Evolutionary conservation across 345 rosid genomes (phyloP).

Genomic region (Isatis tinctoria): DNA sequence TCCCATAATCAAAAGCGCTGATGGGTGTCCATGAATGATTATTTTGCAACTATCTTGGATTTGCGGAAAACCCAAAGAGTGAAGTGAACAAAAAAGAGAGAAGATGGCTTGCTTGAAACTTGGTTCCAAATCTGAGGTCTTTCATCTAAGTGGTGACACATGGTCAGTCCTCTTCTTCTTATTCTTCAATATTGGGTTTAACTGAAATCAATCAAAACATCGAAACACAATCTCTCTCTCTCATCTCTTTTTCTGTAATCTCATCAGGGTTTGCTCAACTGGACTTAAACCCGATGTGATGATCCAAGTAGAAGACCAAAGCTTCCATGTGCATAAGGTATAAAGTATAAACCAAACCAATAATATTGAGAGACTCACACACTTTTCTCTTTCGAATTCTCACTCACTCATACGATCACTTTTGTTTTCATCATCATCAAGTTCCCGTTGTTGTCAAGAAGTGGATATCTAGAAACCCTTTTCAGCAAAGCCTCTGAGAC

Average conservation of each 20-base stretch:
- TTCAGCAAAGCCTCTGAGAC: constrained; percentile 47
- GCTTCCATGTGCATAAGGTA: constrained; percentile 90
- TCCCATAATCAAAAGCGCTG: background rate
- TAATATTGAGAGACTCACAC: background rate
- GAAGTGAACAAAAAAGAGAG: background rate
- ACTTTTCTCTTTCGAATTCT: no score
- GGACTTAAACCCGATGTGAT: constrained; percentile 78
- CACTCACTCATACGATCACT: background rate
- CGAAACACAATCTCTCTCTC: background rate
- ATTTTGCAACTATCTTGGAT: background rate
- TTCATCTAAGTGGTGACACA: constrained; percentile 59
- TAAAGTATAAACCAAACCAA: constrained; percentile 27
- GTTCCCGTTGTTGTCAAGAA: constrained; percentile 92
- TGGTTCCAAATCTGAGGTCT: constrained; percentile 86
- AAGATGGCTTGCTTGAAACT: constrained; percentile 81
- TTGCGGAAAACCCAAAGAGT: constrained; percentile 6
- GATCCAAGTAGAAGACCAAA: constrained; percentile 64
- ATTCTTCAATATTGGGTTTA: background rate
- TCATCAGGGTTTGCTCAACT: constrained; percentile 61
- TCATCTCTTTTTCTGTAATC: background rate
- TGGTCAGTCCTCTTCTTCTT: constrained; percentile 45
- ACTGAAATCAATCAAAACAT: background rate
- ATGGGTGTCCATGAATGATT: background rate
- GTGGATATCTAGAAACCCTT: constrained; percentile 55
- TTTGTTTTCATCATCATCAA: constrained; percentile 21